Conservation (phyloP, 768 basidiomycete species). For the Clavaria fumosa region DNA sequence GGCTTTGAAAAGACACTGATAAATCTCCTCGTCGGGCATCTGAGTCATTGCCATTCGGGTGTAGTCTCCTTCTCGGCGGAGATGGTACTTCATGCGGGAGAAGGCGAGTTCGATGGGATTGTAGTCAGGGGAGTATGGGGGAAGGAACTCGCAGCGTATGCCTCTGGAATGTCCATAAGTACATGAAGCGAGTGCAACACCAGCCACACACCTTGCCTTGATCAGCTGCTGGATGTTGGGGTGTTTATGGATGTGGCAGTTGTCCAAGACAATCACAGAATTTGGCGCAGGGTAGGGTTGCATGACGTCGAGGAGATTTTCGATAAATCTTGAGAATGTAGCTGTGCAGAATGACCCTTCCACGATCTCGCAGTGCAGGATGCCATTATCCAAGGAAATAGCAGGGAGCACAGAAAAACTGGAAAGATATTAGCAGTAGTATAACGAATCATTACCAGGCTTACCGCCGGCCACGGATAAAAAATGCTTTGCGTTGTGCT, state of each 20-base stretch:
- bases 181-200: not conserved
- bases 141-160: slow-evolving; percentile 4
- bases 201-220: slow-evolving; percentile 15
- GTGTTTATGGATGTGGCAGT: slow-evolving; percentile 21
- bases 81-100: slow-evolving; percentile 15
- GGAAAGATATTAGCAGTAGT: not conserved
- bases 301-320: slow-evolving; percentile 1
- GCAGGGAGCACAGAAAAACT: slow-evolving; percentile 7
- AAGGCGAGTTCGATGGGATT: slow-evolving; percentile 12
- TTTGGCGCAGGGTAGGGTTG: slow-evolving; percentile 19
- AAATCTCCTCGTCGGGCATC: slow-evolving; percentile 10
- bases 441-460: not conserved
- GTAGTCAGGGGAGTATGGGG: slow-evolving; percentile 8
- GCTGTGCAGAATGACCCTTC: slow-evolving; percentile 5
- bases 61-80: slow-evolving; percentile 8
- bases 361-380: slow-evolving; percentile 6
- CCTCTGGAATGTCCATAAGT: slow-evolving; percentile 7
- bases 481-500: slow-evolving; percentile 13
- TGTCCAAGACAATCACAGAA: slow-evolving; percentile 26
- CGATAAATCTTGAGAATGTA: slow-evolving; percentile 5
- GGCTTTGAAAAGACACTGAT: slow-evolving; percentile 10
- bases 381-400: slow-evolving; percentile 3
- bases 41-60: slow-evolving; percentile 9
- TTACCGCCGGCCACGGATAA: slow-evolving; percentile 16
- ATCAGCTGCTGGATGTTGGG: slow-evolving; percentile 16